Evolutionary conservation across 352 stramenopile genomes (phyloP), one percentile per base, ranked within the genome.

Genomic region (Phytophthora parvispora): DNA sequence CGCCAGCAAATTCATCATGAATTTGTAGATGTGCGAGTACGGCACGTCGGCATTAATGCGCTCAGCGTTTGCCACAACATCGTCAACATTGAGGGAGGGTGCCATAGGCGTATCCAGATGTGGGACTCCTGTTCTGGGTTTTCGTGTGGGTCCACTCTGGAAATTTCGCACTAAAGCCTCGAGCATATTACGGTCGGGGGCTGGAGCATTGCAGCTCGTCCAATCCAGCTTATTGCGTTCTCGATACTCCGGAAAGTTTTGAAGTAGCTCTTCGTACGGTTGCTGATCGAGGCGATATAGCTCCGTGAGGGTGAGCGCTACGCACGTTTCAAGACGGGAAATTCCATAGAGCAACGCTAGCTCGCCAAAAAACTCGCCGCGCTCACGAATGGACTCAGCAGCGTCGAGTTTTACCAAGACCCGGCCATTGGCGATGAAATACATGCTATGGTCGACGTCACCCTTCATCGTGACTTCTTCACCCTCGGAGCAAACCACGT

Each of bases 391-490:
- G 3, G 67, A 58, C 34, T 94, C 86, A 9, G 52, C 78, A 13
- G 74, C 77, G 34, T 84, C 77, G 1, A 89, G 69, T 32, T 89
- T 91, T 27, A 93, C 71, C 34, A 95, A 69, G 12, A 95, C 64
- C 2, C 84, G 84, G 0, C 87, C 87, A 6, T 80, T 53, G 4
- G 83, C 75, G 36, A 95, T 92, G 48, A 95, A 93, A 62, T 95
- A 95, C 87, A 95, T 94, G 57, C 72, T 88, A 20, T 80, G 80
- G 29, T 94, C 86, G 16, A 94, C 86, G 64, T 95, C 87, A 4
- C 87, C 87, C 43, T 70, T 73, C 58, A 89, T 87, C 29, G 90
- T 74, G 27, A 93, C 79, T 53, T 92, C 82, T 53, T 93, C 86
- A 9, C 84, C 78, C 62, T 92, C 86, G 6, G 79, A 87, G 61